phyloP scores from a whole-genome alignment of 1,139 yeast species.

The Pichiaceae sp. region DNA sequence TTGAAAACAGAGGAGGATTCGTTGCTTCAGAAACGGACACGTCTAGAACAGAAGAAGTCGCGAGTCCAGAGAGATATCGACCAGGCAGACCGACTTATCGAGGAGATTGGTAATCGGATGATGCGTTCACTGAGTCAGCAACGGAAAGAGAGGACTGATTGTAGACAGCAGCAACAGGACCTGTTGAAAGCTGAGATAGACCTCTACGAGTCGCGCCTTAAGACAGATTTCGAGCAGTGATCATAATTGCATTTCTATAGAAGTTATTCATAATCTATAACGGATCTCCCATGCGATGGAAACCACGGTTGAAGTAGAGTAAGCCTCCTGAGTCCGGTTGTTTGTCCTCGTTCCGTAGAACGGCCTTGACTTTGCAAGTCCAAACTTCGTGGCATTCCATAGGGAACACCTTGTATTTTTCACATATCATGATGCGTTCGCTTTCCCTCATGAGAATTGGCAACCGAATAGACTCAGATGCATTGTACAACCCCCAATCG shows the following conservation, averaged over 20 bases:
- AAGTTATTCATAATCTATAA: neutral
- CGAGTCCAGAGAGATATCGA: conserved; percentile 22
- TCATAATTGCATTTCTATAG: neutral
- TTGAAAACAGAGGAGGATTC: conserved; percentile 27
- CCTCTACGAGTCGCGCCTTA: conserved; percentile 16
- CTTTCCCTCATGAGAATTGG: conserved; percentile 51
- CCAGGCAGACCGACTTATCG: conserved; percentile 24
- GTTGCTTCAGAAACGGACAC: conserved; percentile 28
- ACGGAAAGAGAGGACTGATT: conserved; percentile 21
- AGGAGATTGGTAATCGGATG: conserved; percentile 23
- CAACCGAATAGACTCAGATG: conserved; percentile 26
- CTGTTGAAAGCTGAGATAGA: conserved; percentile 14
- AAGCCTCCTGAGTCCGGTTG: conserved; percentile 46
- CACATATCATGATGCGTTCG: conserved; percentile 59
- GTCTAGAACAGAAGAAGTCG: conserved; percentile 22
- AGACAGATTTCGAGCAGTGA: neutral
- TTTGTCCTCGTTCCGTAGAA: conserved; percentile 24
- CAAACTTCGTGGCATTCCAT: conserved; percentile 84
- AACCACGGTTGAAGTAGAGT: conserved; percentile 54
- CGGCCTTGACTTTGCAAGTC: conserved; percentile 62
- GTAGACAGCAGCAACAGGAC: conserved; percentile 17
- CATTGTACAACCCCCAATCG: neutral
- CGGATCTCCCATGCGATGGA: conserved; percentile 44
- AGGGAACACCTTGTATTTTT: conserved; percentile 40
- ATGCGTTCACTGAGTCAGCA: conserved; percentile 23